A percentile compares a stretch with the other conserved stretches of the same genome.
Evolutionary conservation across 2,329 filamentous ascomycete genomes (phyloP).

Genomic region (Scedosporium minutisporum): DNA sequence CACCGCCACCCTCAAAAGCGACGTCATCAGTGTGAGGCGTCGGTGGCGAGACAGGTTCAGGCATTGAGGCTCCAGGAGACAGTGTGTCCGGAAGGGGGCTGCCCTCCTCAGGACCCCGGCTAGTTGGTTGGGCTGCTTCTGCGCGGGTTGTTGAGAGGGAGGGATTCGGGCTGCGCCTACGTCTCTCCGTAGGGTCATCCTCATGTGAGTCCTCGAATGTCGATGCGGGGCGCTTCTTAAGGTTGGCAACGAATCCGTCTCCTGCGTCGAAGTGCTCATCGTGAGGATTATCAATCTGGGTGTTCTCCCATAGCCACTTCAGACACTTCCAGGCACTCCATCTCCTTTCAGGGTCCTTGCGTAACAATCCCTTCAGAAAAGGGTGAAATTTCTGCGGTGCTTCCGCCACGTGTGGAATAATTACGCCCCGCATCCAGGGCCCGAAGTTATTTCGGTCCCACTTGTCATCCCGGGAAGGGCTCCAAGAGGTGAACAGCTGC

Average conservation of each 20-base stretch:
- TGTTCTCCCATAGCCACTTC: slow-evolving; percentile 5
- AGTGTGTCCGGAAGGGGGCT: not conserved
- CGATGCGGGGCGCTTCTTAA: not conserved
- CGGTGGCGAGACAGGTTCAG: not conserved
- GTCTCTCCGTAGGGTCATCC: not conserved
- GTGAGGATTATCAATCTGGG: not conserved
- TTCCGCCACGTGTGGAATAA: not conserved
- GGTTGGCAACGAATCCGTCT: not conserved
- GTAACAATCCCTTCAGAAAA: not conserved
- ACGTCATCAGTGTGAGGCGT: not conserved
- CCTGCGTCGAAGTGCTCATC: too few species aligned
- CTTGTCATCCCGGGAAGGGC: not conserved
- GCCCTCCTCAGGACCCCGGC: too few species aligned
- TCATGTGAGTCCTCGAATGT: not conserved
- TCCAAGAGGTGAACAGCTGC: slow-evolving; percentile 7
- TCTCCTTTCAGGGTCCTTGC: slow-evolving; percentile 2
- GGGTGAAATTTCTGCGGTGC: not conserved
- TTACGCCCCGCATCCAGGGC: not conserved
- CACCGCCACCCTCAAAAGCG: not conserved
- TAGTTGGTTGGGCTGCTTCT: not conserved
- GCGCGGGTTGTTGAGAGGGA: not conserved
- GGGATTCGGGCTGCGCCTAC: not conserved
- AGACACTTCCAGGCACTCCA: slow-evolving; percentile 7
- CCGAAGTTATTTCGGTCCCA: not conserved
- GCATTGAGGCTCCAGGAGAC: not conserved